phyloP scores from a whole-genome alignment of 805 yeast species.

The Cyberlindnera sargentensis region DNA sequence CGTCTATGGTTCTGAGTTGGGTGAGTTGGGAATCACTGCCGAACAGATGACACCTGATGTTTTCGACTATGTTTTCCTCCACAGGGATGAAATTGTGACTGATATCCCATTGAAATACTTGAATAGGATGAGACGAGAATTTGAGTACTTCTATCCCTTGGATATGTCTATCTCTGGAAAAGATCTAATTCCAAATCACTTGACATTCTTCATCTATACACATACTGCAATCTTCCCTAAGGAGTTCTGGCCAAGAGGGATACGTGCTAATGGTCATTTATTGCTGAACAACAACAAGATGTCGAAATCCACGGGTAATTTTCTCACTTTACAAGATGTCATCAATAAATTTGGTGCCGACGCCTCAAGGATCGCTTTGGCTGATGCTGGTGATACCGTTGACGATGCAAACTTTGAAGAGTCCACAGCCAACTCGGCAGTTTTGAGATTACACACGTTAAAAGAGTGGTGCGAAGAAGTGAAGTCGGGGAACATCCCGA shows the following conservation, averaged over 20 bases:
- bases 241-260: conserved; percentile 88
- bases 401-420: conserved; percentile 99
- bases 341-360: conserved; percentile 93
- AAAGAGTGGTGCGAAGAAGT: conserved; percentile 94
- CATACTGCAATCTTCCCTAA: conserved; percentile 92
- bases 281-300: conserved; percentile 93
- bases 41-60: conserved; percentile 89
- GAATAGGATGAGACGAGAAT: conserved; percentile 78
- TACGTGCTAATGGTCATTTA: conserved; percentile 93
- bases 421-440: conserved; percentile 93
- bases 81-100: conserved; percentile 48
- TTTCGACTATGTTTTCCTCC: conserved; percentile 81
- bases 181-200: conserved; percentile 94
- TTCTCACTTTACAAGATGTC: conserved; percentile 81
- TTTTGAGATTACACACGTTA: conserved; percentile 82
- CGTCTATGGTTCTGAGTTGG: conserved; percentile 69
- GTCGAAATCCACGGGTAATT: conserved; percentile 98
- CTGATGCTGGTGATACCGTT: conserved; percentile 96
- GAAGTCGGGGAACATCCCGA: conserved; percentile 7
- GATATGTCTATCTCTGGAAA: conserved; percentile 92
- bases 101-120: conserved; percentile 63
- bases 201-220: conserved; percentile 89
- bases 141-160: conserved; percentile 93
- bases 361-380: conserved; percentile 93
- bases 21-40: conserved; percentile 66